phyloP scores from a whole-genome alignment of 257 asterid genomes.

The Fraxinus anomala region DNA sequence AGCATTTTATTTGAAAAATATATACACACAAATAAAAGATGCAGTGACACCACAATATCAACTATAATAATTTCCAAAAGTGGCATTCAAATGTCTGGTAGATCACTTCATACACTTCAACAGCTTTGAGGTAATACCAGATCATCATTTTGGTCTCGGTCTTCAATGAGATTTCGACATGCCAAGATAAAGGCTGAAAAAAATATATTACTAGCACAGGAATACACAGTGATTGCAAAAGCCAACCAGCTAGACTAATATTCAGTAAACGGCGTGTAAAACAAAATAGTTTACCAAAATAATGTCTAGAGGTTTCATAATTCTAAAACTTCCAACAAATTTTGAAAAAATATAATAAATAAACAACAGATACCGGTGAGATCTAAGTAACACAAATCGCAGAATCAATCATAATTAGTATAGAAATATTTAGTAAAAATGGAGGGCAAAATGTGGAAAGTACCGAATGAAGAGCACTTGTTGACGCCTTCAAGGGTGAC shows the following conservation, averaged over 20 bases:
- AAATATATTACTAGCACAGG: neutral
- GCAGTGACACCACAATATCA: neutral
- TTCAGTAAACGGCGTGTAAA: neutral
- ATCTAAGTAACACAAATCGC: neutral
- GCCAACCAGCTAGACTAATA: neutral
- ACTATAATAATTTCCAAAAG: neutral
- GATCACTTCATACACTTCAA: neutral
- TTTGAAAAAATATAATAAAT: neutral
- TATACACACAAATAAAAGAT: too few species aligned
- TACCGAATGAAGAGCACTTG: slow-evolving; percentile 62
- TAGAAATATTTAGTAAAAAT: neutral
- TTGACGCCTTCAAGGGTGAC: slow-evolving; percentile 67
- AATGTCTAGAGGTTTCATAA: neutral
- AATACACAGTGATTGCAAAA: neutral
- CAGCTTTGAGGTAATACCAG: too few species aligned
- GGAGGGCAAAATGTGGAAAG: slow-evolving; percentile 1
- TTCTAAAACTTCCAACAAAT: neutral
- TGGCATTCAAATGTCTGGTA: neutral
- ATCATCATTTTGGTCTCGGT: neutral
- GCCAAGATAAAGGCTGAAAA: neutral
- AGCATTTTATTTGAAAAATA: too few species aligned
- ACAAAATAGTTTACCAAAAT: neutral
- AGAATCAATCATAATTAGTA: neutral
- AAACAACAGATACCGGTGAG: neutral
- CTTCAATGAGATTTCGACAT: slow-evolving; percentile 1